Conservation (phyloP, 352 stramenopile species). For the Globisporangium splendens region DNA sequence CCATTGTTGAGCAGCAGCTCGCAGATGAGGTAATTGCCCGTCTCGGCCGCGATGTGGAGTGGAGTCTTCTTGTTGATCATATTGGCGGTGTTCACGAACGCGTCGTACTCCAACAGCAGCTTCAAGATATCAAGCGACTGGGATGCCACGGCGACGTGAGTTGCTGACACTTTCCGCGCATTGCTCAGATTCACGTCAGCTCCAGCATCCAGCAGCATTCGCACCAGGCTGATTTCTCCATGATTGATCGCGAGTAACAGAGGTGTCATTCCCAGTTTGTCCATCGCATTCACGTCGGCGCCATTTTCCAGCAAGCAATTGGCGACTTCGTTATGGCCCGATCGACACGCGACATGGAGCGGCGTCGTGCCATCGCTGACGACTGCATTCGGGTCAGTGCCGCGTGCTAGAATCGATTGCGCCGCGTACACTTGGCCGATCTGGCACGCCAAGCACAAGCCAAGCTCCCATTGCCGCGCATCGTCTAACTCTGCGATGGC, state of each 20-base stretch:
- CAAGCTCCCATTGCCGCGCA: slow-evolving; percentile 45
- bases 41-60: slow-evolving; percentile 53
- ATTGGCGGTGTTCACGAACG: slow-evolving; percentile 47
- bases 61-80: slow-evolving; percentile 48
- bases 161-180: slow-evolving; percentile 34
- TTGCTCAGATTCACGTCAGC: slow-evolving; percentile 53
- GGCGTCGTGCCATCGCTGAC: slow-evolving; percentile 34
- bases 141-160: slow-evolving; percentile 48
- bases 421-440: slow-evolving; percentile 45
- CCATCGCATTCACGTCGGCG: slow-evolving; percentile 37
- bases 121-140: slow-evolving; percentile 32
- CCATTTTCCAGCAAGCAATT: slow-evolving; percentile 38
- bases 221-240: slow-evolving; percentile 39
- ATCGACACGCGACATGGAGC: slow-evolving; percentile 44
- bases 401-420: slow-evolving; percentile 37
- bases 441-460: slow-evolving; percentile 47
- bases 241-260: slow-evolving; percentile 49
- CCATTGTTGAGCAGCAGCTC: slow-evolving; percentile 33
- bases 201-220: slow-evolving; percentile 38
- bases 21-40: slow-evolving; percentile 44
- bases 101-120: slow-evolving; percentile 41
- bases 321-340: slow-evolving; percentile 43
- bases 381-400: slow-evolving; percentile 35
- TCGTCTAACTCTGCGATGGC: slow-evolving; percentile 13
- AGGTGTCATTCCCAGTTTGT: slow-evolving; percentile 39